Conservation (phyloP, 257 asterid species). For the Nicotiana benthamiana region DNA sequence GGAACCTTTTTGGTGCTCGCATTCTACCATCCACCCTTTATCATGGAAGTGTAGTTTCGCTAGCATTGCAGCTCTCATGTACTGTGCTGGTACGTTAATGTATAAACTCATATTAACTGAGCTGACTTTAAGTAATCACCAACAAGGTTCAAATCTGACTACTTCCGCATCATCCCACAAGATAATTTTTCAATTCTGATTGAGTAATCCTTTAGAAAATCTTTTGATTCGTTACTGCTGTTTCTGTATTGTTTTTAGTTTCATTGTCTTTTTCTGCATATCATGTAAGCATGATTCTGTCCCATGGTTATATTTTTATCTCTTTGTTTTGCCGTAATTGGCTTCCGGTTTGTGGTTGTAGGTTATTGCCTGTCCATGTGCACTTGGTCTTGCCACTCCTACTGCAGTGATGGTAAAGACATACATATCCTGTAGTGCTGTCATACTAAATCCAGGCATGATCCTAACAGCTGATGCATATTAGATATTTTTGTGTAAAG, state of each 20-base stretch:
- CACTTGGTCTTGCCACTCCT: slow-evolving; percentile 99
- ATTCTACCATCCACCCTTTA: slow-evolving; percentile 77
- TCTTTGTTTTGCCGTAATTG: slow-evolving; percentile 5
- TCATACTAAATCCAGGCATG: not conserved
- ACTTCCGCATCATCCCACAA: not conserved
- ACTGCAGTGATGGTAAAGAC: slow-evolving; percentile 92
- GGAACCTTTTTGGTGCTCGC: slow-evolving; percentile 78
- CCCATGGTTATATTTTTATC: not conserved
- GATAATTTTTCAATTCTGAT: not conserved
- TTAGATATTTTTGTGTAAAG: slow-evolving; percentile 30
- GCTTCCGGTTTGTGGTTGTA: slow-evolving; percentile 29
- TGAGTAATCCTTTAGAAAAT: not conserved
- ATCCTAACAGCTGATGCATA: not conserved
- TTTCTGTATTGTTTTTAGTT: not conserved
- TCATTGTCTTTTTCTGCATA: not conserved
- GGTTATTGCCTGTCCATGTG: slow-evolving; percentile 99
- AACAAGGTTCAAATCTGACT: not conserved
- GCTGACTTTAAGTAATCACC: not conserved
- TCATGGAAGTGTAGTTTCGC: slow-evolving; percentile 83
- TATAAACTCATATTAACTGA: not conserved
- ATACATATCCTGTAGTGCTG: not conserved
- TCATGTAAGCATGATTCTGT: not conserved
- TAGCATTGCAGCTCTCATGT: slow-evolving; percentile 98
- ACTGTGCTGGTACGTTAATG: slow-evolving; percentile 79
- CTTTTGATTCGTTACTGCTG: not conserved